These are phyloP conservation scores for button mushroom (Agaricus bisporus) DNA, from an alignment of 768 basidiomycete genomes.

Conservation along the genomic window DNA sequence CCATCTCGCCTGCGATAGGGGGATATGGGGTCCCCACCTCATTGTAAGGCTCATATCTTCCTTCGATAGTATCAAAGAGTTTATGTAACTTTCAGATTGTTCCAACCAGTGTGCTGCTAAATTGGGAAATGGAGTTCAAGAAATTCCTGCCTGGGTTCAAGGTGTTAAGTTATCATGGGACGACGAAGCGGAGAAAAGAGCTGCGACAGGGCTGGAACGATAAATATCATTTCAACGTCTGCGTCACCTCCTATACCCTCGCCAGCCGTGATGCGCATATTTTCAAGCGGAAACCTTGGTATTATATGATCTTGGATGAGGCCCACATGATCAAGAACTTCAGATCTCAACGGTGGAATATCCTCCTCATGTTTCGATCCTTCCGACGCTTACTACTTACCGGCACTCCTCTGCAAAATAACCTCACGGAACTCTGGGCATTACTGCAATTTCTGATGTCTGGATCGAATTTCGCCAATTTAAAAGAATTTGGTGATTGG, in stretches of 20 bases:
- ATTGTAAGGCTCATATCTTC: conserved; percentile 43
- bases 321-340: conserved; percentile 99
- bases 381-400: conserved; percentile 86
- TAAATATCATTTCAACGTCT: conserved; percentile 86
- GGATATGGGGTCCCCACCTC: conserved; percentile 91
- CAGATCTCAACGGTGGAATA: conserved; percentile 90
- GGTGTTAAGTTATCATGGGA: conserved; percentile 86
- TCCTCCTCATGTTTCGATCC: conserved; percentile 80
- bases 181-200: conserved; percentile 82
- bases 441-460: conserved; percentile 93
- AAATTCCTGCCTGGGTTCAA: conserved; percentile 90
- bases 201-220: conserved; percentile 88
- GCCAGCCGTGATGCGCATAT: conserved; percentile 89
- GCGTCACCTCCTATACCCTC: conserved; percentile 90
- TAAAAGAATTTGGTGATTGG: conserved; percentile 94
- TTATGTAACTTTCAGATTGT: conserved; percentile 50
- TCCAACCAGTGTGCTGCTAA: conserved; percentile 89
- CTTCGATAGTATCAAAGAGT: background rate
- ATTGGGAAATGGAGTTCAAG: conserved; percentile 97
- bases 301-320: conserved; percentile 94
- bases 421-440: conserved; percentile 93
- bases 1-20: conserved; percentile 84
- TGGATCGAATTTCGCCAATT: conserved; percentile 80
- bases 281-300: conserved; percentile 91
- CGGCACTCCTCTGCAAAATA: conserved; percentile 95